Percentiles rank a stretch among this genome's conserved stretches.
Conservation (phyloP, 1,284 basidiomycete genomes). For the Taiwanofungus camphoratus region DNA sequence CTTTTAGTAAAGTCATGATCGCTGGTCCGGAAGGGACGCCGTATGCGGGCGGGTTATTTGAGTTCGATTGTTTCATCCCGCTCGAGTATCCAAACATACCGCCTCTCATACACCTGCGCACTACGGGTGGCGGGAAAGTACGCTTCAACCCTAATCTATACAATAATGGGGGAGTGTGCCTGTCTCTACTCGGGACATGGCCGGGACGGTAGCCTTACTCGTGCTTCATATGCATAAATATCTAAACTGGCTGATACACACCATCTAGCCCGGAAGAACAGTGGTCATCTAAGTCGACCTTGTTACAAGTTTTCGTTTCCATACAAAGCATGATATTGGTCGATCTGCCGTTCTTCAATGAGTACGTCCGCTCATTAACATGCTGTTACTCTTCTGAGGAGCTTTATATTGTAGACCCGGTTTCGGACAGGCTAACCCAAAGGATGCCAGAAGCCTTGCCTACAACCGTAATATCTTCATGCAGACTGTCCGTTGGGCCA, state of each 20-base stretch:
- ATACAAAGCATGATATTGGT: slow-evolving; percentile 56
- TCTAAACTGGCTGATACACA: not conserved
- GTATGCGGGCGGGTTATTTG: slow-evolving; percentile 49
- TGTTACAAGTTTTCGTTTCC: slow-evolving; percentile 49
- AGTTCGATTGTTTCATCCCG: slow-evolving; percentile 52
- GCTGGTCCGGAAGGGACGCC: slow-evolving; percentile 50
- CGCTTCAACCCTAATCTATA: slow-evolving; percentile 55
- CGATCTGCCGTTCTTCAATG: slow-evolving; percentile 51
- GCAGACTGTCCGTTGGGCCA: slow-evolving; percentile 44
- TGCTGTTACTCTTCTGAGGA: not conserved
- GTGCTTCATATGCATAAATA: not conserved
- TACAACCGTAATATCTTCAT: slow-evolving; percentile 40
- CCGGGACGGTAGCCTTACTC: slow-evolving; percentile 34
- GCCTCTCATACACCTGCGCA: slow-evolving; percentile 43
- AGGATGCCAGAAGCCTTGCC: slow-evolving; percentile 29
- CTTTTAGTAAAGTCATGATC: slow-evolving; percentile 45
- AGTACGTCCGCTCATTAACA: slow-evolving; percentile 31
- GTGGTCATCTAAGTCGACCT: slow-evolving; percentile 47
- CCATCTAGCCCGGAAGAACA: slow-evolving; percentile 43
- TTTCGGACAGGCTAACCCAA: slow-evolving; percentile 35
- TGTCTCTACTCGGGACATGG: slow-evolving; percentile 51
- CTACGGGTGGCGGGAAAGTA: slow-evolving; percentile 45
- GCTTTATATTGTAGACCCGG: slow-evolving; percentile 34
- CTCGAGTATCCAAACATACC: slow-evolving; percentile 41
- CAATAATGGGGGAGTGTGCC: slow-evolving; percentile 43